These are phyloP conservation scores for Corrigiola litoralis DNA, from an alignment of 179 eudicot species.

Conservation along the genomic window DNA sequence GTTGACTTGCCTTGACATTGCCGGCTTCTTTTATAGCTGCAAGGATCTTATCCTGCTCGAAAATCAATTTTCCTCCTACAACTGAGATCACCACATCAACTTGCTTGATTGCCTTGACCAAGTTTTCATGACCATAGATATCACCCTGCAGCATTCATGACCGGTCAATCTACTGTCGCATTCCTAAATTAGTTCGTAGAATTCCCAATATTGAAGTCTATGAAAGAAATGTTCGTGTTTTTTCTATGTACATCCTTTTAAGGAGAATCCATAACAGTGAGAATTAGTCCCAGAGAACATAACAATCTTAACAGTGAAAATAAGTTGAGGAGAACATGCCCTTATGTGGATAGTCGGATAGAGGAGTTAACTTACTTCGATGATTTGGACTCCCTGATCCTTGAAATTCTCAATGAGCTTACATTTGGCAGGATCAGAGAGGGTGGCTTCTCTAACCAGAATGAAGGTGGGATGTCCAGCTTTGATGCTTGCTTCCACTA, in stretches of 20 bases:
- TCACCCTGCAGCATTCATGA: conserved; percentile 34
- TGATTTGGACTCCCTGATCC: conserved; percentile 17
- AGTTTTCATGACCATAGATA: conserved; percentile 39
- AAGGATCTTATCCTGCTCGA: conserved; percentile 47
- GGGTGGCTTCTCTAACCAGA: conserved; percentile 10
- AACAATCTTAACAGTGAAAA: background rate
- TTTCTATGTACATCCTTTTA: no score
- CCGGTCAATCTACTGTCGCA: background rate
- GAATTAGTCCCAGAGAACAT: no score
- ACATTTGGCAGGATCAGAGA: background rate
- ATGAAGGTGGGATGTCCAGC: conserved; percentile 22
- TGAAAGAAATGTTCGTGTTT: no score
- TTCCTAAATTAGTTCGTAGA: background rate
- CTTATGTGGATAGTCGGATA: no score
- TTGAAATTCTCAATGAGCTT: conserved; percentile 7
- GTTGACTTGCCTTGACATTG: conserved; percentile 49
- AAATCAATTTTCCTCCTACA: conserved; percentile 24
- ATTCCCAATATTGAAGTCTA: no score
- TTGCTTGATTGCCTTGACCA: conserved; percentile 45
- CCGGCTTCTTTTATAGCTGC: conserved; percentile 63
- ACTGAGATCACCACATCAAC: conserved; percentile 58
- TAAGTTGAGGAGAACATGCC: background rate
- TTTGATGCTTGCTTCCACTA: conserved; percentile 20
- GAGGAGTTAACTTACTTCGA: background rate
- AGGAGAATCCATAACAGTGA: no score